phyloP scores from a whole-genome alignment of 2,329 filamentous ascomycete species.

The Orbilia oligospora region DNA sequence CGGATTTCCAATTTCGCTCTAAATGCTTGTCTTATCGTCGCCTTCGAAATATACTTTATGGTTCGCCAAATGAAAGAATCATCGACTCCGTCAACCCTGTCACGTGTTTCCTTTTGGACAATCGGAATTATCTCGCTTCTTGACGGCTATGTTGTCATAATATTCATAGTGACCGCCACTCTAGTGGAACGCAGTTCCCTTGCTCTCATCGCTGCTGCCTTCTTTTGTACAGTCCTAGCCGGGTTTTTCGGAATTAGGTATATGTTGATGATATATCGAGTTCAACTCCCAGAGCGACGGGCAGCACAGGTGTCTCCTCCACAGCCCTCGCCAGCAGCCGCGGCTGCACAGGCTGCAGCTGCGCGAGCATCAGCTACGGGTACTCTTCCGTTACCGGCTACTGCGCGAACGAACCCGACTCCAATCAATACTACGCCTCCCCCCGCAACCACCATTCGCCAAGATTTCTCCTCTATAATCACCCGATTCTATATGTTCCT shows the following conservation, averaged over 20 bases:
- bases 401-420: conserved; percentile 55
- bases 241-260: conserved; percentile 64
- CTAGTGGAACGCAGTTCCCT: conserved; percentile 62
- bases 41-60: conserved; percentile 75
- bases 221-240: conserved; percentile 63
- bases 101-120: conserved; percentile 77
- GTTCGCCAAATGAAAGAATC: conserved; percentile 77
- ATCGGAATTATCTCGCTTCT: conserved; percentile 75
- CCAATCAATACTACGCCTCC: conserved; percentile 28
- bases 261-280: conserved; percentile 63
- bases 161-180: conserved; percentile 63
- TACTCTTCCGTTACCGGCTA: conserved; percentile 63
- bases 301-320: conserved; percentile 53
- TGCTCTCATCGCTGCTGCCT: conserved; percentile 63
- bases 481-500: conserved; percentile 74
- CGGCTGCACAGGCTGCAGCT: conserved; percentile 49
- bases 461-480: conserved; percentile 71
- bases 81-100: conserved; percentile 77
- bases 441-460: conserved; percentile 57
- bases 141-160: conserved; percentile 69
- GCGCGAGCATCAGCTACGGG: conserved; percentile 60
- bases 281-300: conserved; percentile 63
- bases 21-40: conserved; percentile 72
- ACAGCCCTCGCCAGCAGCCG: conserved; percentile 47
- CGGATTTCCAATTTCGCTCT: conserved; percentile 75